Evolutionary conservation across 495 filamentous ascomycete species (phyloP).

Genomic region (Ascobolus immersus): DNA sequence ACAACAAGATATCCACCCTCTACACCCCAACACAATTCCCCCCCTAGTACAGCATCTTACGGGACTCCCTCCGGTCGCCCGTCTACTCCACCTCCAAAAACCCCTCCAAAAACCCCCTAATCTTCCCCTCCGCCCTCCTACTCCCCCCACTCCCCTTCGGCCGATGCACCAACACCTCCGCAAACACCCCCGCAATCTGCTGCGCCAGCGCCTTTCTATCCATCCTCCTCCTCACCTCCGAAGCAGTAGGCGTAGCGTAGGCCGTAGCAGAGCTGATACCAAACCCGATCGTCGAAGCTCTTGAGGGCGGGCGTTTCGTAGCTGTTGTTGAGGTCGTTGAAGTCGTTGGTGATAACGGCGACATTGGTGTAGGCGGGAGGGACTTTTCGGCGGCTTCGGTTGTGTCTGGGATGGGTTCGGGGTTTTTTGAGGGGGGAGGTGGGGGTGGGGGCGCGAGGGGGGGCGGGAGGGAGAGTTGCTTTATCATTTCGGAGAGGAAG

Average conservation of each 20-base stretch:
- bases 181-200: slow-evolving; percentile 24
- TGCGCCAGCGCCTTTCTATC: slow-evolving; percentile 23
- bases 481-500: slow-evolving; percentile 11
- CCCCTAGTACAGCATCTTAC: too few relatives aligned
- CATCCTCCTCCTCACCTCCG: slow-evolving; percentile 18
- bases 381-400: slow-evolving; percentile 3
- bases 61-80: too few relatives aligned
- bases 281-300: slow-evolving; percentile 8
- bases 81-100: slow-evolving; percentile 15
- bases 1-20: too few relatives aligned
- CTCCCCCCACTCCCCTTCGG: slow-evolving; percentile 4
- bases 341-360: slow-evolving; percentile 7
- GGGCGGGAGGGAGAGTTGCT: slow-evolving; percentile 6
- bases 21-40: too few relatives aligned
- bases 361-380: slow-evolving; percentile 4
- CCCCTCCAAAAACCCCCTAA: slow-evolving; percentile 22
- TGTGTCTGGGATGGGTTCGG: slow-evolving; percentile 1
- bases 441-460: slow-evolving; percentile 4
- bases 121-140: slow-evolving; percentile 23
- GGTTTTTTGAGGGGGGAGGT: slow-evolving; percentile 4
- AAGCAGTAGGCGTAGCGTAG: slow-evolving; percentile 8
- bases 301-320: slow-evolving; percentile 18
- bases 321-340: slow-evolving; percentile 15
- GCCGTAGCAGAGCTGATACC: slow-evolving; percentile 9
- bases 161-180: slow-evolving; percentile 21